Evolutionary conservation across 495 filamentous ascomycete species (phyloP), one percentile per base, ranked within the genome.

Genomic region (Xylaria telfairii): DNA sequence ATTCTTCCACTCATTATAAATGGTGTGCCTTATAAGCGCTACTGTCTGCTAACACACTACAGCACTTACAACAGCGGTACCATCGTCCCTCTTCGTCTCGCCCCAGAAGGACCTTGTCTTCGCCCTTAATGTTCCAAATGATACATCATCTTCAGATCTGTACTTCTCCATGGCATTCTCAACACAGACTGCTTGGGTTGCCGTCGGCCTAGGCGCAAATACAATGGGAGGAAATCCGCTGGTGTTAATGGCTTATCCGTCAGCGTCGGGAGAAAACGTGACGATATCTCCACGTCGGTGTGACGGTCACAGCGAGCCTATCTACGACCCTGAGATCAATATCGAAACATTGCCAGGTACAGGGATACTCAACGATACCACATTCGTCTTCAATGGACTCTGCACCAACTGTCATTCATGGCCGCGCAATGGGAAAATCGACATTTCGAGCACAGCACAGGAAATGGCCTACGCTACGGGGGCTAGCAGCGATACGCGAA

Each of bases 391-490:
- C 51, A 86, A 87, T 67, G 85, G 80, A 6, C 81, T 81, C 44
- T 89, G 87, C 73, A 64, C 62, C 62, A 81, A 81, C 72, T 90
- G 87, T 75, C 82, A 79, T 21, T 71, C 72, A 13, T 88, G 84
- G 83, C 49, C 47, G 30, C 76, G 78, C 24, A 65, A 71, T 28
- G 81, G 82, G 21, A 78, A 72, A 24, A 71, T 87, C 30, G 76
- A 85, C 71, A 72, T 81, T 3, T 73, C 65, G 39, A 81, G 74
- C 54, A 80, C 75, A 2, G 57, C 76, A 0, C 80, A 86, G 62
- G 72, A 80, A 15, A 86, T 90, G 79, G 86, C 90, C 62, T 91
- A 86, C 73, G 89, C 86, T n/a, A 74, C 85, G 15, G 90, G 89
- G 1, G 72, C 79, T 37, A 71, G 72, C 34, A 68, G 72, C 37